A percentile compares a stretch with the other conserved stretches of the same genome.
Evolutionary conservation across 2,329 filamentous ascomycete species (phyloP).

Genomic region (Calonectria hawksworthii): DNA sequence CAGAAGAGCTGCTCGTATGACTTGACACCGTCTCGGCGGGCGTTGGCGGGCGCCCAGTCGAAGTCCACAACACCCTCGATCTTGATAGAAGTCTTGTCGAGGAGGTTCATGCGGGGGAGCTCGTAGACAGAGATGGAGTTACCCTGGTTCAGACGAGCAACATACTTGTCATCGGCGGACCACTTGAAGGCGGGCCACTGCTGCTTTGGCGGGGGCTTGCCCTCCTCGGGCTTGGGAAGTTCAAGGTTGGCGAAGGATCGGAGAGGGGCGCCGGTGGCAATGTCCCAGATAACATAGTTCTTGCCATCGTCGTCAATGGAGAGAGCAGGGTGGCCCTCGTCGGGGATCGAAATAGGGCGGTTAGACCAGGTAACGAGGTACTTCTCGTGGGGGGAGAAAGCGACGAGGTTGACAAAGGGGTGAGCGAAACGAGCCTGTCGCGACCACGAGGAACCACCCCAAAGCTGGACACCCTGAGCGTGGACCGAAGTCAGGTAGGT

Average conservation of each 20-base stretch:
- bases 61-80: conserved; percentile 98
- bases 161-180: conserved; percentile 97
- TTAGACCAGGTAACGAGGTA: conserved; percentile 98
- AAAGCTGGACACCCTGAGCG: conserved; percentile 95
- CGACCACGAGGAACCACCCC: conserved; percentile 92
- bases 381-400: conserved; percentile 93
- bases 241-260: conserved; percentile 96
- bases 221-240: conserved; percentile 69
- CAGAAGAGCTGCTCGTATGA: conserved; percentile 95
- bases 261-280: conserved; percentile 88
- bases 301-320: conserved; percentile 96
- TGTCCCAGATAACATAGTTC: conserved; percentile 99
- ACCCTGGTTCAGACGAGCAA: conserved; percentile 89
- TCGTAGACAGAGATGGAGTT: conserved; percentile 94
- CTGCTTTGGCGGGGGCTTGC: conserved; percentile 84
- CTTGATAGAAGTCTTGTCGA: conserved; percentile 94
- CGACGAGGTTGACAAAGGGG: conserved; percentile 94
- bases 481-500: conserved; percentile 97
- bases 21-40: conserved; percentile 87
- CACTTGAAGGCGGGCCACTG: conserved; percentile 99
- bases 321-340: conserved; percentile 86
- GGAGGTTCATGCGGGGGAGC: conserved; percentile 87
- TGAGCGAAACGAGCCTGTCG: conserved; percentile 95
- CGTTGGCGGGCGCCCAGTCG: conserved; percentile 92
- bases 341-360: conserved; percentile 91